Evolutionary conservation across 2,329 filamentous ascomycete species (phyloP), one percentile per base, ranked within the genome.

Genomic region (Nectriaceae sp.): DNA sequence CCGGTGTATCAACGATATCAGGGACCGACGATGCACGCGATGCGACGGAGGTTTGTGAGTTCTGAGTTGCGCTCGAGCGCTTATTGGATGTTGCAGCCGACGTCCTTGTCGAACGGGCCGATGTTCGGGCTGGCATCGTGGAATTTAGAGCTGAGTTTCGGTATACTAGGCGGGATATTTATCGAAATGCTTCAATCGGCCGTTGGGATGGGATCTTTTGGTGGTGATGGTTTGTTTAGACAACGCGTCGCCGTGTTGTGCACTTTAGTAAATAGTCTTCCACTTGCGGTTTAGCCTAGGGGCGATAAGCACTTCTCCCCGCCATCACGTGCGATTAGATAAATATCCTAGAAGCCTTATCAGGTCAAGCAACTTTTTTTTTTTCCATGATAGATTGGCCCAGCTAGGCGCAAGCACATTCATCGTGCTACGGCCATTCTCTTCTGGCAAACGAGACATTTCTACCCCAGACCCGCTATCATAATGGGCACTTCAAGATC

Each of bases 1-100:
- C 77, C 44, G 84, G 81, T 3, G 85, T 80, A 66, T 97, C 91
- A 61, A 87, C 81, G 46, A 88, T 87, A 65, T 96, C 90, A 33
- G 88, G 87, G n/a, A 69, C 62, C 4, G 77, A 72, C 4, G 77
- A 78, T 24, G 68, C 67, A 43, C 76, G 75, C 41, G 78, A 80
- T 8, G 72, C 67, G 26, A 68, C 72, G 3, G 78, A 77, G 15
- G 70, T 65, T 55, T 76, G 73, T 42, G 74, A 63, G 50, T 67
- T 65, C 11, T 66, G 50, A 21, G 66, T 69, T 29, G 67, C 62
- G 39, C 63, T 64, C 5, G 74, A 71, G 10, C 68, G 59, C 54
- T 74, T 75, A 36, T 37, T 11, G 10, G 33, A 37, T 21, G 16
- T 18, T 4, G 37, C 37, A 20, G 72, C 68, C 44, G 77, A 73